Conservation (phyloP, 139 green algal species). For the Monoraphidium neglectum region DNA sequence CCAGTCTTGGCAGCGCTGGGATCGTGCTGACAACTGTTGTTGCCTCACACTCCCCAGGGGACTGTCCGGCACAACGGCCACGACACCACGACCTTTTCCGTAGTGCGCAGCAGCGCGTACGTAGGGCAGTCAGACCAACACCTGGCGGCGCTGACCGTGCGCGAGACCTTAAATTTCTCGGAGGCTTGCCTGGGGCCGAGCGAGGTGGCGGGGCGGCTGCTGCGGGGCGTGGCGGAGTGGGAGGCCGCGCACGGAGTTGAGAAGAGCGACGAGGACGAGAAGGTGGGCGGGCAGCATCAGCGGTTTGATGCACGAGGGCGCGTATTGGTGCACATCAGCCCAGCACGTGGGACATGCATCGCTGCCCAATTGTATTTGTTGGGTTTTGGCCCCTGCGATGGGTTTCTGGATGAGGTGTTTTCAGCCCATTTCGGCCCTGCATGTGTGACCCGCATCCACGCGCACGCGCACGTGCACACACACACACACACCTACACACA, state of each 20-base stretch:
- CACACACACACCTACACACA: too few relatives aligned
- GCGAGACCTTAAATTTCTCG: constrained; percentile 49
- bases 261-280: neutral
- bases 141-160: constrained; percentile 50
- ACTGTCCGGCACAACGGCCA: constrained; percentile 40
- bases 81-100: constrained; percentile 36
- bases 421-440: too few relatives aligned
- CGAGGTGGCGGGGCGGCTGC: constrained; percentile 8
- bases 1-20: neutral
- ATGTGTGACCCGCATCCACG: too few relatives aligned
- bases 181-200: constrained; percentile 22
- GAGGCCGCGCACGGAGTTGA: neutral
- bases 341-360: too few relatives aligned
- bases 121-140: constrained; percentile 62
- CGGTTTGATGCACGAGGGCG: neutral
- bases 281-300: neutral
- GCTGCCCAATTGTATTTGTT: too few relatives aligned
- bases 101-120: constrained; percentile 42
- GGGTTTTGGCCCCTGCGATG: too few relatives aligned
- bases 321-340: too few relatives aligned
- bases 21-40: neutral
- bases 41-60: constrained; percentile 22
- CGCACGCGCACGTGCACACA: too few relatives aligned
- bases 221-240: constrained; percentile 4
- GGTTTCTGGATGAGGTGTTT: too few relatives aligned